phyloP scores from a whole-genome alignment of 306 rosid species.

The Vigna reflexopilosa region DNA sequence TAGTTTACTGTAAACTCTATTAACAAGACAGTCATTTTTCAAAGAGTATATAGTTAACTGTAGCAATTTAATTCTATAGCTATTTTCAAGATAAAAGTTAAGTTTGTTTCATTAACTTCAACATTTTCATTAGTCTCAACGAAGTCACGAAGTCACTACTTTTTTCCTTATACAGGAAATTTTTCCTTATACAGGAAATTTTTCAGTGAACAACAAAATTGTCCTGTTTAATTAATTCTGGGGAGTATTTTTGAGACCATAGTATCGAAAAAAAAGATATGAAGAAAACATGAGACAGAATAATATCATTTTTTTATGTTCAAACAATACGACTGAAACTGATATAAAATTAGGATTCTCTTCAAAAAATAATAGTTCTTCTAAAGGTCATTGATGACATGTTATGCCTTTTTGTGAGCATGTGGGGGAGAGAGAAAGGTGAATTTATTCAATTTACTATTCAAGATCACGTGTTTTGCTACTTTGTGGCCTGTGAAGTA shows the following conservation, averaged over 20 bases:
- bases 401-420: not conserved
- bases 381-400: not conserved
- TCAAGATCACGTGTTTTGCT: not conserved
- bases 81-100: not conserved
- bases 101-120: not conserved
- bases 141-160: not conserved
- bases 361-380: not conserved
- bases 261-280: not conserved
- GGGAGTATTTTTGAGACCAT: not conserved
- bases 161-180: no score
- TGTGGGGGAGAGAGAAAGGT: not conserved
- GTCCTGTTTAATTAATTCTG: not conserved
- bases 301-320: not conserved
- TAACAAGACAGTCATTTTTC: no score
- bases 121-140: not conserved
- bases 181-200: not conserved
- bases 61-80: not conserved
- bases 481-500: conserved; percentile 1
- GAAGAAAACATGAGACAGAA: not conserved
- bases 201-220: not conserved
- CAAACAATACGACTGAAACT: not conserved
- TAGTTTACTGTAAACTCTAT: no score
- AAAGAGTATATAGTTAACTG: no score
- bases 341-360: not conserved
- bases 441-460: no score